Percentiles rank a stretch among this genome's conserved stretches.
Evolutionary conservation across 768 basidiomycete genomes (phyloP).

Genomic region (Mycena vitilis): DNA sequence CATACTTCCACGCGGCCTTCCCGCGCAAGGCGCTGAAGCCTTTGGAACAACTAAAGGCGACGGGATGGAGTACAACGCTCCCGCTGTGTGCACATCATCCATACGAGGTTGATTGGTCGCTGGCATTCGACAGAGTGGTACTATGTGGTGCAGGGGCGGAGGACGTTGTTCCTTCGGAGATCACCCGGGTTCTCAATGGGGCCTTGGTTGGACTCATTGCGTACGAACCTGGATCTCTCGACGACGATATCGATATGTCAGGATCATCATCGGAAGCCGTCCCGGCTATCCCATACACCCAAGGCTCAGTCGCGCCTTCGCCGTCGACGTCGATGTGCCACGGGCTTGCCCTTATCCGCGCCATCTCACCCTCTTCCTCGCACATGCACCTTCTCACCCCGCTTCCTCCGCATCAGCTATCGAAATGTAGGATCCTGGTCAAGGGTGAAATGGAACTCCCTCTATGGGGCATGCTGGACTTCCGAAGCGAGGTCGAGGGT

Average conservation of each 20-base stretch:
- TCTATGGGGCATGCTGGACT: constrained; percentile 89
- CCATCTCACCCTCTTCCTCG: constrained; percentile 51
- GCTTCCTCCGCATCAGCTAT: constrained; percentile 62
- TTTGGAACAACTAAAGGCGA: constrained; percentile 51
- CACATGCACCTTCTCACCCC: constrained; percentile 87
- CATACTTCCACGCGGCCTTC: constrained; percentile 77
- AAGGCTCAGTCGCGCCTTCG: constrained; percentile 63
- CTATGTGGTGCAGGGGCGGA: constrained; percentile 82
- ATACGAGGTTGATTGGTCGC: constrained; percentile 72
- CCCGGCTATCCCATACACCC: constrained; percentile 65
- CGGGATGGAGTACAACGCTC: constrained; percentile 71
- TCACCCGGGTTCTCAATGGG: constrained; percentile 80
- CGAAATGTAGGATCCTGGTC: constrained; percentile 63
- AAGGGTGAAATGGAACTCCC: constrained; percentile 93
- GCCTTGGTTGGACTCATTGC: constrained; percentile 82
- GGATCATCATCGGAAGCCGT: not conserved
- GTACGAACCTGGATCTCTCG: constrained; percentile 57
- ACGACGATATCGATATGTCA: constrained; percentile 39
- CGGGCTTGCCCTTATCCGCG: constrained; percentile 84
- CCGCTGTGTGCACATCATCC: constrained; percentile 80
- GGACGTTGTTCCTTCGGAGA: constrained; percentile 79
- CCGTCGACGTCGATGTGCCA: constrained; percentile 72
- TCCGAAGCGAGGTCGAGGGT: constrained; percentile 51
- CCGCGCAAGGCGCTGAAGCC: constrained; percentile 37
- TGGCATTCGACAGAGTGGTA: constrained; percentile 71